These are phyloP conservation scores for Boechera retrofracta DNA, from an alignment of 345 rosid genomes.

Conservation along the genomic window DNA sequence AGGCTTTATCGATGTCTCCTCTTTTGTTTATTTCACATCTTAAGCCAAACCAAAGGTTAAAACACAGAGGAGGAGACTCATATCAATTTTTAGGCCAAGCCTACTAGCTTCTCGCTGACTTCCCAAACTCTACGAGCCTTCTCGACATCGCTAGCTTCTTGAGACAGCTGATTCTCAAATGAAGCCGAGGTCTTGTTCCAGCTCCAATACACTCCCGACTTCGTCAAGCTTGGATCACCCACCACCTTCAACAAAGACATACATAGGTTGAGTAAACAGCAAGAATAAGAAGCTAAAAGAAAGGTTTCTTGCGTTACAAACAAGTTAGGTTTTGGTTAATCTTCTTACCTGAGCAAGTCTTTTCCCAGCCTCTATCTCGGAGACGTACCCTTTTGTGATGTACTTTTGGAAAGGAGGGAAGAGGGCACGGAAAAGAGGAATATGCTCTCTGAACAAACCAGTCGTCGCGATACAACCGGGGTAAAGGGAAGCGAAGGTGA, in stretches of 20 bases:
- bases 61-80: constrained; percentile 21
- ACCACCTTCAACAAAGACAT: constrained; percentile 59
- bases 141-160: constrained; percentile 78
- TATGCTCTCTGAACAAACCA: constrained; percentile 96
- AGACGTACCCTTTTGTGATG: constrained; percentile 93
- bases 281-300: neutral
- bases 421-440: constrained; percentile 86
- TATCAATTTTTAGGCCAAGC: constrained; percentile 59
- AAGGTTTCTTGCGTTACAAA: neutral
- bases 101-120: constrained; percentile 88
- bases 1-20: constrained; percentile 24
- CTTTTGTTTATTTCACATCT: constrained; percentile 14
- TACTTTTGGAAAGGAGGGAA: constrained; percentile 99
- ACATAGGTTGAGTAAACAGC: constrained; percentile 14
- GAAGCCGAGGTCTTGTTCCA: constrained; percentile 93
- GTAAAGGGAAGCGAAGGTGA: constrained; percentile 86
- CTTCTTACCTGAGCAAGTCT: constrained; percentile 67
- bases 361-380: constrained; percentile 88
- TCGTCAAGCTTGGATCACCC: constrained; percentile 82
- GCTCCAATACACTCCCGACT: constrained; percentile 97
- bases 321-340: constrained; percentile 2
- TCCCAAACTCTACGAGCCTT: constrained; percentile 92
- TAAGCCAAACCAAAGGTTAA: neutral
- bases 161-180: constrained; percentile 86
- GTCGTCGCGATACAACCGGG: constrained; percentile 98